Conservation (phyloP, 2,329 filamentous ascomycete species). For the Penicillium sp. region DNA sequence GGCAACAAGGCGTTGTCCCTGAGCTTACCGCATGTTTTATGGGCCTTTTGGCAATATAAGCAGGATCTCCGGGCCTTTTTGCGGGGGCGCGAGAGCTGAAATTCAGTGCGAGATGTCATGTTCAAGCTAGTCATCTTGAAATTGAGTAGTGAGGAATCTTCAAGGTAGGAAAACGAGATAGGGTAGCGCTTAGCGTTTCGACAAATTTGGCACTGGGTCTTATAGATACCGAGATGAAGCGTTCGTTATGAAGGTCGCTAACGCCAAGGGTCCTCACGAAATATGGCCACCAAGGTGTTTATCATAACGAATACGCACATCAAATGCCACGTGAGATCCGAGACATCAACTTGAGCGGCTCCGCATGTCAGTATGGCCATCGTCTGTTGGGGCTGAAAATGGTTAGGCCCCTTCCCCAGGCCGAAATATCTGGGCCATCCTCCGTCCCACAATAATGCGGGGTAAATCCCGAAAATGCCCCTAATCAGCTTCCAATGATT, state of each 20-base stretch:
- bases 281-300: neutral
- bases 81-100: neutral
- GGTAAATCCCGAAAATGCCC: neutral
- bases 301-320: neutral
- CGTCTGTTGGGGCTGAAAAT: neutral
- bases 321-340: neutral
- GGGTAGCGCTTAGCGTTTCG: neutral
- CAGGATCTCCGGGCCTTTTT: constrained; percentile 11
- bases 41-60: constrained; percentile 9
- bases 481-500: neutral
- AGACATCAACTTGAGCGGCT: neutral
- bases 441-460: neutral
- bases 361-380: neutral
- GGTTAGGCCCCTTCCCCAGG: neutral
- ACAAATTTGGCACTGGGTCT: neutral
- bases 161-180: neutral
- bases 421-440: too few relatives aligned
- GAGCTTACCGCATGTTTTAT: constrained; percentile 12
- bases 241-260: neutral
- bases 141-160: neutral
- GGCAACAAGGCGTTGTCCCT: neutral
- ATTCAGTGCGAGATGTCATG: neutral
- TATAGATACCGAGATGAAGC: neutral
- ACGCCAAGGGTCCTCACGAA: neutral
- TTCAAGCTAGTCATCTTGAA: neutral